Evolutionary conservation across 169 alveolate genomes (phyloP).

Genomic region (Babesia ovis): DNA sequence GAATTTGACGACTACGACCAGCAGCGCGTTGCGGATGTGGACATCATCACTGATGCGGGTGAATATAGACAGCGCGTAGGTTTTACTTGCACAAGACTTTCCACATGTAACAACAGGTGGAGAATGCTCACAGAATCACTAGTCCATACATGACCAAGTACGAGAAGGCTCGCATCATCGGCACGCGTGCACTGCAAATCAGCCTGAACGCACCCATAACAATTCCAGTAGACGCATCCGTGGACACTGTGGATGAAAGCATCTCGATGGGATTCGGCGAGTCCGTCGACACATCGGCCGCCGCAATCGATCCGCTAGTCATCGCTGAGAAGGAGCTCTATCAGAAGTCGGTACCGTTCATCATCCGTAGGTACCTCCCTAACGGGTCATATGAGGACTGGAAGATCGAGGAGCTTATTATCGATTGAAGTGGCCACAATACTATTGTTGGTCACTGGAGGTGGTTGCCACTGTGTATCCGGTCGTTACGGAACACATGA

Average conservation of each 20-base stretch:
- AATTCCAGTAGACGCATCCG: slow-evolving; percentile 81
- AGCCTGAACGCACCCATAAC: slow-evolving; percentile 97
- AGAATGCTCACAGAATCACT: slow-evolving; percentile 85
- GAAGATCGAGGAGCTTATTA: slow-evolving; percentile 92
- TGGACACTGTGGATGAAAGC: slow-evolving; percentile 57
- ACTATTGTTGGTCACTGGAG: too few species aligned
- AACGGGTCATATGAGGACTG: slow-evolving; percentile 98
- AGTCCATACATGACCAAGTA: slow-evolving; percentile 95
- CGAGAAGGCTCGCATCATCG: slow-evolving; percentile 99
- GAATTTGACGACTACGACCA: slow-evolving; percentile 74
- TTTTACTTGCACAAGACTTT: not conserved
- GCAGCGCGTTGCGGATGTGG: slow-evolving; percentile 68
- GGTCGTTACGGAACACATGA: too few species aligned
- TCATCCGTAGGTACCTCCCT: slow-evolving; percentile 97
- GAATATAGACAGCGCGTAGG: slow-evolving; percentile 60
- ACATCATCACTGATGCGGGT: slow-evolving; percentile 66
- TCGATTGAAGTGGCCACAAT: too few species aligned
- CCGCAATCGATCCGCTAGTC: slow-evolving; percentile 95
- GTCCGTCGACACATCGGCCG: slow-evolving; percentile 77
- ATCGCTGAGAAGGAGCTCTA: slow-evolving; percentile 98
- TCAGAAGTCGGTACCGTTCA: slow-evolving; percentile 96
- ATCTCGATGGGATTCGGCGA: slow-evolving; percentile 77
- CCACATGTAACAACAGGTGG: slow-evolving; percentile 34
- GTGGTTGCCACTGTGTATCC: too few species aligned
- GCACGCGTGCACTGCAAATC: slow-evolving; percentile 99